Percentiles rank a stretch among this genome's conserved stretches.
Conservation (phyloP, 306 rosid genomes). For the Malus orientalis region DNA sequence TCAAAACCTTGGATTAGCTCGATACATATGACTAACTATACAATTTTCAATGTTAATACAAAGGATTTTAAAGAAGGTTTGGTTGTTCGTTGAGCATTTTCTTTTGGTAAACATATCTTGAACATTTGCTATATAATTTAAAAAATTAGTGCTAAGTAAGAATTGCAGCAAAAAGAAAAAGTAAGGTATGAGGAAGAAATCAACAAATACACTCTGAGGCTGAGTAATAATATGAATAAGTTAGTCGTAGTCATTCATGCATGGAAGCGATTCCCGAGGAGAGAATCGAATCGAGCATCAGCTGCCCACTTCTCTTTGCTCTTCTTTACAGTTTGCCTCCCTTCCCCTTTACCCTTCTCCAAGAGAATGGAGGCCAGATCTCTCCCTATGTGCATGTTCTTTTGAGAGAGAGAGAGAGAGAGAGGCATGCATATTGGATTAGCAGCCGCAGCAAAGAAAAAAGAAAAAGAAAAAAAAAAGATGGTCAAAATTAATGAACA, state of each 20-base stretch:
- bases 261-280: slow-evolving; percentile 84
- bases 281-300: slow-evolving; percentile 60
- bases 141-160: neutral
- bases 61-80: too few species aligned
- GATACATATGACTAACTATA: too few species aligned
- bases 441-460: slow-evolving; percentile 49
- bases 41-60: too few species aligned
- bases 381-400: slow-evolving; percentile 9
- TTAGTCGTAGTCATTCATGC: slow-evolving; percentile 66
- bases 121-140: too few species aligned
- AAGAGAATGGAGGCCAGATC: slow-evolving; percentile 89
- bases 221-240: slow-evolving; percentile 1
- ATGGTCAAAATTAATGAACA: slow-evolving; percentile 78
- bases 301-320: slow-evolving; percentile 36
- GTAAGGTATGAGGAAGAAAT: neutral
- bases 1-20: too few species aligned
- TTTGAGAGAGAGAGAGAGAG: slow-evolving; percentile 10
- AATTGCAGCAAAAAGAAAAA: neutral
- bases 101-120: too few species aligned
- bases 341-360: slow-evolving; percentile 79
- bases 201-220: neutral
- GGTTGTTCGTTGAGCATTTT: too few species aligned
- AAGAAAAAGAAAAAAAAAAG: slow-evolving; percentile 43
- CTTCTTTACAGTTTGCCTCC: slow-evolving; percentile 81
- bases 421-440: slow-evolving; percentile 12